Evolutionary conservation across 257 asterid species (phyloP).

Genomic region (Gardenia jasminoides): DNA sequence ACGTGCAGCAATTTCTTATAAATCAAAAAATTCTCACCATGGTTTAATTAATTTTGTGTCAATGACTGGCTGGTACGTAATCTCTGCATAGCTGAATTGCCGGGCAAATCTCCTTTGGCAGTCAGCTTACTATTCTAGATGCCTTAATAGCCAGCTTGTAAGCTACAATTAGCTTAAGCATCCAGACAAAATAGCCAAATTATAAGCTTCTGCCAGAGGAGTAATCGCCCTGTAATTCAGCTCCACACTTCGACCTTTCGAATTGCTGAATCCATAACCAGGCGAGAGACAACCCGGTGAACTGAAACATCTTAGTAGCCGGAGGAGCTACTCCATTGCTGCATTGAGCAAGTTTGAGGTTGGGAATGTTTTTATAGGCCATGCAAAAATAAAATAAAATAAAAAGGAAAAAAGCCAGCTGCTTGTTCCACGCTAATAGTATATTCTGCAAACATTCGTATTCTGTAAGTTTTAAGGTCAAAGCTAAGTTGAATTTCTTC

Average conservation of each 20-base stretch:
- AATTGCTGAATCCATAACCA: too few species aligned
- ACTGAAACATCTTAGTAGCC: too few species aligned
- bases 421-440: conserved; percentile 3
- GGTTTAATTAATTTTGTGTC: not conserved
- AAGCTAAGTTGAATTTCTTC: not conserved
- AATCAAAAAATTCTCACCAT: not conserved
- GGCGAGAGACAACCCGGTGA: too few species aligned
- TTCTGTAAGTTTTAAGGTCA: conserved; percentile 9
- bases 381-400: not conserved
- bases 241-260: conserved; percentile 21
- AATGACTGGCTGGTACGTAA: too few species aligned
- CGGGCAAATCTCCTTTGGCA: conserved; percentile 83
- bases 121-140: conserved; percentile 16
- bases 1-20: not conserved
- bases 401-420: not conserved
- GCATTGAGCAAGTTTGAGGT: conserved; percentile 2
- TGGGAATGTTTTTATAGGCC: conserved; percentile 16
- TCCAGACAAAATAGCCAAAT: not conserved
- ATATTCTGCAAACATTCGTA: conserved; percentile 18
- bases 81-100: conserved; percentile 34
- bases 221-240: conserved; percentile 57
- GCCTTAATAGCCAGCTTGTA: not conserved
- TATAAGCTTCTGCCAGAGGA: conserved; percentile 47
- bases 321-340: not conserved
- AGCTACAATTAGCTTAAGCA: conserved; percentile 13